Evolutionary conservation across 139 green algal genomes (phyloP).

Genomic region (Coccomyxa sp.): DNA sequence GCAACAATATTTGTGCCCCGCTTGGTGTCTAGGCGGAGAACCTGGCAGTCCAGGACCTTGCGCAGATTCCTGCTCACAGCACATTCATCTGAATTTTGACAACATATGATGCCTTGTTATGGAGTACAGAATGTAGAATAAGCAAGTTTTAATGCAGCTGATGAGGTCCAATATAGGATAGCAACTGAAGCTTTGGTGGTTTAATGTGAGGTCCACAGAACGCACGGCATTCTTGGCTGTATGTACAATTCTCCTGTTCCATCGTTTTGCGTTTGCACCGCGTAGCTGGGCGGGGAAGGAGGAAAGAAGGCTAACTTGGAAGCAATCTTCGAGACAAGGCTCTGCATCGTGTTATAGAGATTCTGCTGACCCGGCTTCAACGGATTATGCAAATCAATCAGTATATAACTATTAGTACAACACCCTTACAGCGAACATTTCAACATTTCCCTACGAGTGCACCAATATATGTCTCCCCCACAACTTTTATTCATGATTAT

Average conservation of each 20-base stretch:
- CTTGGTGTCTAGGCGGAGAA: conserved; percentile 29
- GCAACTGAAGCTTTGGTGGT: neutral
- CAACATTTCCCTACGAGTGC: no score
- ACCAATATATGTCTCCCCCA: no score
- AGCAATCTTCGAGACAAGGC: neutral
- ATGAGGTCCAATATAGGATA: neutral
- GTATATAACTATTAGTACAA: no score
- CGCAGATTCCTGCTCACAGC: conserved; percentile 9
- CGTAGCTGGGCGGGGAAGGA: neutral
- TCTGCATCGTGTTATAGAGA: neutral
- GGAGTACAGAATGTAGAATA: no score
- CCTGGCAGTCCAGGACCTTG: conserved; percentile 26
- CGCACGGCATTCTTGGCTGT: neutral
- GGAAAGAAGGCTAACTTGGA: neutral
- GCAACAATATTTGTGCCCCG: conserved; percentile 43
- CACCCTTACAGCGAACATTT: no score
- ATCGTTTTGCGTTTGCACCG: neutral
- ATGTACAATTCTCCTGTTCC: neutral
- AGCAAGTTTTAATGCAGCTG: no score
- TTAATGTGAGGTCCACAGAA: neutral
- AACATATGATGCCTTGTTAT: no score
- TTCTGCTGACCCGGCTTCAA: no score
- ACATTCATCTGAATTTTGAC: neutral
- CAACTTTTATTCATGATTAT: no score
- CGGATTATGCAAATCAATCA: no score